These are phyloP conservation scores for Lathyrus oleraceus DNA, from an alignment of 306 rosid genomes.

Conservation along the genomic window DNA sequence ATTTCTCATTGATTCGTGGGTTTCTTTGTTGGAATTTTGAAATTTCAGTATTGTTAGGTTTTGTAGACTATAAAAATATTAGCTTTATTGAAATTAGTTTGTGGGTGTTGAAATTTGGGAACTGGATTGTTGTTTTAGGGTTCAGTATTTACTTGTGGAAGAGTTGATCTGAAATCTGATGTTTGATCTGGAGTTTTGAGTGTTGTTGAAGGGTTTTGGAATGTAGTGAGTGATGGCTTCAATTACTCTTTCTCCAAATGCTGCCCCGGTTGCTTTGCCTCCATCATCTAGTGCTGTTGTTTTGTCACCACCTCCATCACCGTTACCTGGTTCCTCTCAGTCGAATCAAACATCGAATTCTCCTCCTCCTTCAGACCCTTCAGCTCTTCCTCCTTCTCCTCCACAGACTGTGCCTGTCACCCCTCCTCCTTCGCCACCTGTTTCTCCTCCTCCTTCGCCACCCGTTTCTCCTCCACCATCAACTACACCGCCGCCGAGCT, in stretches of 20 bases:
- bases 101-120: conserved; percentile 37
- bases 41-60: conserved; percentile 23
- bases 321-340: conserved; percentile 34
- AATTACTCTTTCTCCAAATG: conserved; percentile 61
- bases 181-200: conserved; percentile 36
- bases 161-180: conserved; percentile 37
- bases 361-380: conserved; percentile 46
- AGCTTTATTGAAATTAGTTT: conserved; percentile 31
- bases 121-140: conserved; percentile 26
- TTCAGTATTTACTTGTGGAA: conserved; percentile 24
- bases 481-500: conserved; percentile 41
- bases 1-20: neutral
- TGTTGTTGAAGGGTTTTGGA: conserved; percentile 14
- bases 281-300: conserved; percentile 49
- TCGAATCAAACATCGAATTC: conserved; percentile 42
- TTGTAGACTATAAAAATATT: conserved; percentile 14
- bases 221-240: conserved; percentile 58
- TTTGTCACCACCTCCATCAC: conserved; percentile 38
- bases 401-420: conserved; percentile 18
- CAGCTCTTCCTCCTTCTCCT: conserved; percentile 50
- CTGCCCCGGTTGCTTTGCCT: conserved; percentile 66
- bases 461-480: conserved; percentile 52
- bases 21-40: conserved; percentile 22
- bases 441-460: conserved; percentile 44
- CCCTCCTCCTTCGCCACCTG: conserved; percentile 46